Evolutionary conservation across 805 yeast genomes (phyloP), one percentile per base, ranked within the genome.

Genomic region (Hanseniaspora pseudoguilliermondii): DNA sequence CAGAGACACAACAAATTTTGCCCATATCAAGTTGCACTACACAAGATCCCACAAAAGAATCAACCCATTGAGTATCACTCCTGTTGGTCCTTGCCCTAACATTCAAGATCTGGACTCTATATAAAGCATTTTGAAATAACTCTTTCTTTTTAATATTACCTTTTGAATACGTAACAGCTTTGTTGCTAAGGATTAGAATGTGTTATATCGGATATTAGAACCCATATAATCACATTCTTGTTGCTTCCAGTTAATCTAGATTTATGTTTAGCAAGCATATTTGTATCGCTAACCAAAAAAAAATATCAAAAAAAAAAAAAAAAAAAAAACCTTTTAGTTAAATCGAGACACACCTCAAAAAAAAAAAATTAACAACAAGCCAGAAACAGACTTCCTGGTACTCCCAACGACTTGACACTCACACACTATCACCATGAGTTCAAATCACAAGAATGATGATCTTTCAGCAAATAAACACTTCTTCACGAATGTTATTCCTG

Each of bases 21-120:
- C 84, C 41, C 97, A 93, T 68, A 90, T 91, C 73, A 91, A 90
- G 69, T 74, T 75, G 64, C 97, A 90, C 71, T 91, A 91, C 73
- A 89, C 96, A 46, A 83, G 84, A 69, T 82, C 93, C 27, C 97
- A 90, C 67, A 66, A 77, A 43, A 77, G 77, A 49, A 84, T 88
- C 68, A 93, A 91, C 66, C 96, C 95, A 4, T 71, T 75, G 59
- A 82, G 84, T 1, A 84, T 93, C 60, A 84, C 96, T 2, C 95
- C 97, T 3, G 62, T 84, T 38, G 97, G 97, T 2, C 97, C 97
- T 20, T 63, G 82, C 42, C 95, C 95, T 36, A 70, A 87, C 64
- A 85, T 89, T 58, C 68, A 74, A 61, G 80, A 83, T 9, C 66
- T 54, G 3, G 40, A 46, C 13, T 44, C n/a, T n/a, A 44, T 44